Base-by-base conservation (phyloP, 1,139 yeast genomes). In the Pichia sp. region DNA sequence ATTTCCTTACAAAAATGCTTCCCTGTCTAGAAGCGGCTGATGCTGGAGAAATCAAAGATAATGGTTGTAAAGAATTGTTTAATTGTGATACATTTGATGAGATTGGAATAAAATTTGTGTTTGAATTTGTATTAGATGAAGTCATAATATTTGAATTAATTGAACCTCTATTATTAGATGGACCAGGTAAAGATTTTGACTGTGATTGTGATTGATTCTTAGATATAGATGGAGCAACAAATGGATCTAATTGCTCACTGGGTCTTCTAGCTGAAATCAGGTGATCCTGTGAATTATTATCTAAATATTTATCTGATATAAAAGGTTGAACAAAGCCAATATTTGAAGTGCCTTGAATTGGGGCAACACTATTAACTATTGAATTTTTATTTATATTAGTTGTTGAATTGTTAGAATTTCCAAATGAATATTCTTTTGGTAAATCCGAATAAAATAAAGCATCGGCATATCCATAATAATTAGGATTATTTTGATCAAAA, bases 191-290 rank as follows among this genome's bases (percentile, higher is more conserved):
- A 2, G 44, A 39, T 28, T 38, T 37, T 10, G 38, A 4, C 6
- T 16, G 4, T 10, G 34, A 10, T 28, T 37, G 40, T 1, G 37
- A 5, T 30, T 24, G 47, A 40, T 30, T 30, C 12, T 32, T 45
- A 27, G 16, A 20, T 7, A n/a, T 25, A 9, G 35, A 24, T 22
- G 33, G 57, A 3, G 71, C 65, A 42, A 67, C 60, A 49, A 70
- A 71, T 2, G 74, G 71, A 42, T 71, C 75, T 38, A 70, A 47
- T 41, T 69, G 74, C 51, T 70, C 75, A 41, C 73, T 67, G 22
- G 69, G 71, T 41, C 74, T 58, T 48, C 74, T 59, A 23, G 48
- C 50, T 12, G 51, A 40, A 26, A 56, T 51, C 46, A 61, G 46
- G 33, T 55, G 62, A 39, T 62, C 62, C 22, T 34, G 44, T 2